Percentiles rank a stretch among this genome's conserved stretches.
phyloP scores from a whole-genome alignment of 805 yeast species.

The Candida ficus region DNA sequence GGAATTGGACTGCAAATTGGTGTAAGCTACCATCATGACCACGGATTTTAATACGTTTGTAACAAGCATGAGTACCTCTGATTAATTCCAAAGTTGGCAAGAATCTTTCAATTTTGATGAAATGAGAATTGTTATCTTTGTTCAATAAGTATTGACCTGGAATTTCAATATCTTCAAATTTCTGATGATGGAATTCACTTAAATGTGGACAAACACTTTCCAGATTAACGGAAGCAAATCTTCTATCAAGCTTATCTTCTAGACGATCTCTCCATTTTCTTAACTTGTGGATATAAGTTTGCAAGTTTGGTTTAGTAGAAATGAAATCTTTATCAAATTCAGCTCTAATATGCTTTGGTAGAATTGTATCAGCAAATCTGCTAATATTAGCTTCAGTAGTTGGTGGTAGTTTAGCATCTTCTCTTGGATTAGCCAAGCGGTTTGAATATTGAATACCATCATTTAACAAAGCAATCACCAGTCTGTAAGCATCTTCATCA shows the following conservation, averaged over 20 bases:
- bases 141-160: slow-evolving; percentile 94
- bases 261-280: slow-evolving; percentile 90
- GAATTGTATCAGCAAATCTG: slow-evolving; percentile 86
- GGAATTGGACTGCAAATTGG: slow-evolving; percentile 93
- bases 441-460: slow-evolving; percentile 92
- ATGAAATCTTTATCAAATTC: slow-evolving; percentile 93
- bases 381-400: slow-evolving; percentile 86
- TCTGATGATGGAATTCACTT: slow-evolving; percentile 96
- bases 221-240: slow-evolving; percentile 71
- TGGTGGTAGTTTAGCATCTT: slow-evolving; percentile 82
- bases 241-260: slow-evolving; percentile 86
- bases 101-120: slow-evolving; percentile 89
- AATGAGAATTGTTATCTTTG: slow-evolving; percentile 85
- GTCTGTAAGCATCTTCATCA: slow-evolving; percentile 93
- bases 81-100: slow-evolving; percentile 83
- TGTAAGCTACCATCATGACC: slow-evolving; percentile 93
- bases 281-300: slow-evolving; percentile 75
- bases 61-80: slow-evolving; percentile 86
- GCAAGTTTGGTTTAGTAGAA: slow-evolving; percentile 79
- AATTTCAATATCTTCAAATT: slow-evolving; percentile 94
- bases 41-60: slow-evolving; percentile 80
- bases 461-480: slow-evolving; percentile 85
- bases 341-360: slow-evolving; percentile 82
- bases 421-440: slow-evolving; percentile 80
- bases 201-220: slow-evolving; percentile 93